A percentile compares a stretch with the other conserved stretches of the same genome.
Evolutionary conservation across 805 yeast genomes (phyloP).

Genomic region (Tanozyma kutaoensis): DNA sequence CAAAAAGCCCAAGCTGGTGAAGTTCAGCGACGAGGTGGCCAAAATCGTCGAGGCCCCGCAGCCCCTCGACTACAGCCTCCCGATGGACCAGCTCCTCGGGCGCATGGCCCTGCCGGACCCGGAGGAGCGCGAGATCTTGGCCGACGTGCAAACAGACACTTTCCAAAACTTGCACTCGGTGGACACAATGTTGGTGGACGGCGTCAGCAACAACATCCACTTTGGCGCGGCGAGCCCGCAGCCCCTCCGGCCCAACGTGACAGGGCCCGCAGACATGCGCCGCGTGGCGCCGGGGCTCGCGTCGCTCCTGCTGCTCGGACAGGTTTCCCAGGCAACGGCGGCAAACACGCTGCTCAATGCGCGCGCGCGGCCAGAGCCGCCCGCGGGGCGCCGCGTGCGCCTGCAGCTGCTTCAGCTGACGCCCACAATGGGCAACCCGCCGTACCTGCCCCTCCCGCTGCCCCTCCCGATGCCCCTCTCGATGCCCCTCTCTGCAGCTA

Average conservation of each 20-base stretch:
- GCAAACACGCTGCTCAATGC: no score
- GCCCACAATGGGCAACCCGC: no score
- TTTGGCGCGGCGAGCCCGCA: constrained; percentile 5
- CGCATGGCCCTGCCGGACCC: constrained; percentile 30
- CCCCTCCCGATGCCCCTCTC: no score
- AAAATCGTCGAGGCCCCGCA: constrained; percentile 22
- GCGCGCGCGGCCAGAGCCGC: no score
- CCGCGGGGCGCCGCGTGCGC: no score
- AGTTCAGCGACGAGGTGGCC: constrained; percentile 56
- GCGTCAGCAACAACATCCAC: constrained; percentile 48
- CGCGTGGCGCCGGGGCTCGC: no score
- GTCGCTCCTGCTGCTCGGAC: no score
- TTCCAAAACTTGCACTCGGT: constrained; percentile 63
- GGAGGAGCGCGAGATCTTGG: constrained; percentile 58
- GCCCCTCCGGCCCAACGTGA: neutral
- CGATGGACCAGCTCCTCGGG: constrained; percentile 62
- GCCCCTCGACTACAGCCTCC: constrained; percentile 45
- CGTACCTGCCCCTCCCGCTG: no score
- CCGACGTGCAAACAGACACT: constrained; percentile 56
- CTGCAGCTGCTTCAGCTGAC: no score
- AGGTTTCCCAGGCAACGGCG: no score
- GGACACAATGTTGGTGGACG: constrained; percentile 63
- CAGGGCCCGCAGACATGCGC: constrained; percentile 17
- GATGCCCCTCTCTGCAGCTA: no score
- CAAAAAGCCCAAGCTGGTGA: constrained; percentile 44